A percentile compares a stretch with the other conserved stretches of the same genome.
Evolutionary conservation across 225 moss, liverwort and hornwort genomes (phyloP).

Genomic region (Climacium dendroides): DNA sequence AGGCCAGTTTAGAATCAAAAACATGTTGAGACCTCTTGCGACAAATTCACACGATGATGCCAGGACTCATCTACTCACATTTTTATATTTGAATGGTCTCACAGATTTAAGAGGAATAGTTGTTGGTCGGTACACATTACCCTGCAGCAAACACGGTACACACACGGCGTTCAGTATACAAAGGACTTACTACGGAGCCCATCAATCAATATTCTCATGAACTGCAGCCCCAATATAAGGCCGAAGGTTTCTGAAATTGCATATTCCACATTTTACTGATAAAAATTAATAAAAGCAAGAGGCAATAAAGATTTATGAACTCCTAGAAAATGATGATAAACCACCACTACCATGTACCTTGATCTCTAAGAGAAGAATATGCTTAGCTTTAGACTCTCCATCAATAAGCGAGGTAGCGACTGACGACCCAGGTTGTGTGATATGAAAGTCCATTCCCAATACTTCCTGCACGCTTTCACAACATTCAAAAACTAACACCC

Average conservation of each 20-base stretch:
- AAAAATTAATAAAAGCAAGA: not conserved
- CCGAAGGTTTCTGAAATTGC: not conserved
- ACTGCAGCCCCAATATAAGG: not conserved
- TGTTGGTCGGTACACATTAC: conserved; percentile 82
- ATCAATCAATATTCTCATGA: not conserved
- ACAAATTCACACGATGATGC: not conserved
- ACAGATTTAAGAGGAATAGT: conserved; percentile 88
- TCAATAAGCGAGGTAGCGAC: conserved; percentile 93
- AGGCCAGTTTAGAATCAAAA: not conserved
- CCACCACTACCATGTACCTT: conserved; percentile 41
- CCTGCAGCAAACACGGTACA: conserved; percentile 29
- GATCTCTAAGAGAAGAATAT: conserved; percentile 87
- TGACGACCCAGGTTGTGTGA: conserved; percentile 98
- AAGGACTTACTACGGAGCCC: not conserved
- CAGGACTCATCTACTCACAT: conserved; percentile 43
- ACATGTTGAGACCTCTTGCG: not conserved
- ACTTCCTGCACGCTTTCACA: conserved; percentile 67
- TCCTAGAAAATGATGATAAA: not conserved
- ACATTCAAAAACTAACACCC: not conserved
- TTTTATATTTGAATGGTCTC: conserved; percentile 76
- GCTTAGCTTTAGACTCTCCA: conserved; percentile 95
- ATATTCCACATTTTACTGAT: not conserved
- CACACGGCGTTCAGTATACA: not conserved
- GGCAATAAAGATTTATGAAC: not conserved
- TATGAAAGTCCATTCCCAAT: conserved; percentile 96